A percentile compares a stretch with the other conserved stretches of the same genome.
These are phyloP conservation scores for Pythium chondricola DNA, from an alignment of 352 stramenopile genomes.

Conservation along the genomic window DNA sequence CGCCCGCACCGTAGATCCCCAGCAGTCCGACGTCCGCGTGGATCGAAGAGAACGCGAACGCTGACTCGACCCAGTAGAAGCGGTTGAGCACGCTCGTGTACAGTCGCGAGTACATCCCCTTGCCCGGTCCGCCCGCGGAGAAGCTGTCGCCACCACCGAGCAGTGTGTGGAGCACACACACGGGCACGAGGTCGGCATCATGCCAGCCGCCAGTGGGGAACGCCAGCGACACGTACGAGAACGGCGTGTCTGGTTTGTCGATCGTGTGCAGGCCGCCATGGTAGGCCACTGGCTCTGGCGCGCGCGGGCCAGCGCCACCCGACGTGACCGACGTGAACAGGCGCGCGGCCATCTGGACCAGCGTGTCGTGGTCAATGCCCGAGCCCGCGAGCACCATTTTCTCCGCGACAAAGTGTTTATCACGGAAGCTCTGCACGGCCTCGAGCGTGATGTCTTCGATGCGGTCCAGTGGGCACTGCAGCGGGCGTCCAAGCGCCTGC, in stretches of 20 bases:
- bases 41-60: constrained; percentile 96
- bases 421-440: constrained; percentile 64
- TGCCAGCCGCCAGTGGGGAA: constrained; percentile 97
- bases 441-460: constrained; percentile 71
- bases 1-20: constrained; percentile 90
- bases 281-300: constrained; percentile 49
- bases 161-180: constrained; percentile 97
- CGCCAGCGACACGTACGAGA: constrained; percentile 91
- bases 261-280: constrained; percentile 59
- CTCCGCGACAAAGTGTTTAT: constrained; percentile 79
- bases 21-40: constrained; percentile 93
- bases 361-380: constrained; percentile 92
- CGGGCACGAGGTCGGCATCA: constrained; percentile 92
- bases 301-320: constrained; percentile 16
- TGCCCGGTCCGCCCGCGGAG: constrained; percentile 97
- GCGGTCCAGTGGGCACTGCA: constrained; percentile 77
- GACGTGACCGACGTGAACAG: constrained; percentile 78
- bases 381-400: constrained; percentile 90
- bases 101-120: constrained; percentile 99
- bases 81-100: constrained; percentile 97
- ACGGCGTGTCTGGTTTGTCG: constrained; percentile 59
- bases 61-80: constrained; percentile 97
- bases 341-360: constrained; percentile 87
- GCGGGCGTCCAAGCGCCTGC: constrained; percentile 64
- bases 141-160: constrained; percentile 98